Evolutionary conservation across 768 basidiomycete species (phyloP), one percentile per base, ranked within the genome.

Genomic region (Filobasidium wieringae): DNA sequence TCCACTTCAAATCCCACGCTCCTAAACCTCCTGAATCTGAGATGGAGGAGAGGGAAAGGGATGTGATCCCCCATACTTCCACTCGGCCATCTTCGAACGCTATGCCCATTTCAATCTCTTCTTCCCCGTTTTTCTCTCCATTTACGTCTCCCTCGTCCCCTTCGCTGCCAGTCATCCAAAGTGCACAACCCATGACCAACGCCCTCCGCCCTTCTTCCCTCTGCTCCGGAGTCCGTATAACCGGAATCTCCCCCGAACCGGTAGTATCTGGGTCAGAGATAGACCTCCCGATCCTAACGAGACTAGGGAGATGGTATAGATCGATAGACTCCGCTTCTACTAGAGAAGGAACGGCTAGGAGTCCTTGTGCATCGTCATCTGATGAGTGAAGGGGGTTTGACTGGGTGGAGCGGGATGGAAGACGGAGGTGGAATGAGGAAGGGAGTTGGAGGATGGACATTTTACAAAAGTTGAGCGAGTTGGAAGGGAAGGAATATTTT

Each of bases 381-480:
- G 60, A 53, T 36, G 47, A n/a, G n/a, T n/a, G n/a, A n/a, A n/a
- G n/a, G n/a, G n/a, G n/a, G n/a, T n/a, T n/a, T n/a, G n/a, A n/a
- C n/a, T n/a, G n/a, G n/a, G n/a, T n/a, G n/a, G n/a, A n/a, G n/a
- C n/a, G n/a, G n/a, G n/a, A n/a, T n/a, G n/a, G n/a, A n/a, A n/a
- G n/a, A n/a, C n/a, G n/a, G n/a, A n/a, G n/a, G n/a, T n/a, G n/a
- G n/a, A n/a, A n/a, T n/a, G n/a, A n/a, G n/a, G n/a, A n/a, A n/a
- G 51, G 36, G 17, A 62, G 62, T 31, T 66, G 71, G 34, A 86
- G 69, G 2, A 96, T 76, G 7, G 87, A 85, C 73, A 95, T 91
- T 1, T 85, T 82, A 73, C 93, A 97, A 71, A 86, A 96, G 68
- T 93, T 95, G 55, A 97, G 78, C 1, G 93, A 84, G 68, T 99